Base-by-base conservation (phyloP, 768 basidiomycete species). In the Asterophora parasitica region DNA sequence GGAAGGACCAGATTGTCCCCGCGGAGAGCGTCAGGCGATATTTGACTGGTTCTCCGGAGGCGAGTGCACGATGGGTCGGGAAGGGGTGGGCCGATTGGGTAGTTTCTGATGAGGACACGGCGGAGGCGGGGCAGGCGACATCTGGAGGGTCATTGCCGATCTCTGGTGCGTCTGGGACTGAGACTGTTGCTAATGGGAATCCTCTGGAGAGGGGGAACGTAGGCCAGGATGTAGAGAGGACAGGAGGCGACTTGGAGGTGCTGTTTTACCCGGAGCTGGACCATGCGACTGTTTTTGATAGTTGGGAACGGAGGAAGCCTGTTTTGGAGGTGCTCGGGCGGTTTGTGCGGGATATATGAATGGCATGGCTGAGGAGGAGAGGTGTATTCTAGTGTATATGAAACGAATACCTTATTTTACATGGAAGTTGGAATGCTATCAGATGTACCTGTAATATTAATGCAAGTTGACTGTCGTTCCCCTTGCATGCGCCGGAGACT, bases 281-380 rank as follows among this genome's bases (percentile, higher is more conserved):
- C 44, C 73, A 75, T 58, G 70, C 72, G 12, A 69, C 52, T 11
- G 62, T 72, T 16, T 73, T 75, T 53, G 71, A 73, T 50, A 62
- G 61, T 2, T 52, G 48, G 37, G 59, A 58, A 36, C 58, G 65
- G 47, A 60, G 62, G 27, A 49, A 42, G 32, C 50, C 55, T 15
- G 20, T 73, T 36, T 39, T 68, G 13, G 62, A 65, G 5, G 58
- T 70, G 27, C 47, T 72, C 7, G 52, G 52, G 20, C 53, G 61
- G 13, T 69, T 41, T 42, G 44, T 42, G 27, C 36, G 38, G 10
- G 49, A 45, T 32, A 13, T 19, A 7, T 39, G 38, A 39, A 13
- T 7, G 16, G 17, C 4, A 13, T 7, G 16, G 17, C 4, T 37
- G 19, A 1, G 23, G 6, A 23, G 6, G 23, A 23, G 23, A 23